phyloP scores from a whole-genome alignment of 768 basidiomycete species.

The Suillus americanus region DNA sequence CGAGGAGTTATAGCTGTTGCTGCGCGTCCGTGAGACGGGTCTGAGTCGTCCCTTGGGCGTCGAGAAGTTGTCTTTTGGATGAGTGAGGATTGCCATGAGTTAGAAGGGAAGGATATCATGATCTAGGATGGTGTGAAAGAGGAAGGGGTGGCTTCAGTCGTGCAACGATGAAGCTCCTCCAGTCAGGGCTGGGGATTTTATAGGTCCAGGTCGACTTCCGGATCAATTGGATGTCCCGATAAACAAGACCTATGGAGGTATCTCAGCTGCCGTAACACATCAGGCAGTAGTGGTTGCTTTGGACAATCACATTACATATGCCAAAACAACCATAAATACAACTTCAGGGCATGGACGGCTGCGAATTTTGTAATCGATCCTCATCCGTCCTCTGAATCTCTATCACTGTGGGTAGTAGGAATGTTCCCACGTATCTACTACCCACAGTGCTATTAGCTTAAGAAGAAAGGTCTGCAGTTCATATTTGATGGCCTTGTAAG shows the following conservation, averaged over 20 bases:
- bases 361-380: too few species aligned
- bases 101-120: constrained; percentile 34
- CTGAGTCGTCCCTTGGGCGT: constrained; percentile 9
- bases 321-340: not conserved
- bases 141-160: not conserved
- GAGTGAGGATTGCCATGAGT: constrained; percentile 30
- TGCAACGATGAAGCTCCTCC: constrained; percentile 4
- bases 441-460: too few species aligned
- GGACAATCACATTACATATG: not conserved
- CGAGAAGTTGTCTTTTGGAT: constrained; percentile 18
- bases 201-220: not conserved
- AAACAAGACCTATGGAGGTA: not conserved
- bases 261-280: not conserved
- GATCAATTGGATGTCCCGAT: not conserved
- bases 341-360: not conserved
- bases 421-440: too few species aligned
- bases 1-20: constrained; percentile 40
- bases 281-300: not conserved
- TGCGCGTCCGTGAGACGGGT: constrained; percentile 19
- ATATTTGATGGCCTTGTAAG: too few species aligned
- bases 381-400: too few species aligned
- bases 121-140: not conserved
- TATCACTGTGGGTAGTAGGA: too few species aligned
- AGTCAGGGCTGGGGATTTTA: not conserved
- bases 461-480: too few species aligned